Evolutionary conservation across 2,329 filamentous ascomycete species (phyloP).

Genomic region (Pseudogymnoascus pannorum): DNA sequence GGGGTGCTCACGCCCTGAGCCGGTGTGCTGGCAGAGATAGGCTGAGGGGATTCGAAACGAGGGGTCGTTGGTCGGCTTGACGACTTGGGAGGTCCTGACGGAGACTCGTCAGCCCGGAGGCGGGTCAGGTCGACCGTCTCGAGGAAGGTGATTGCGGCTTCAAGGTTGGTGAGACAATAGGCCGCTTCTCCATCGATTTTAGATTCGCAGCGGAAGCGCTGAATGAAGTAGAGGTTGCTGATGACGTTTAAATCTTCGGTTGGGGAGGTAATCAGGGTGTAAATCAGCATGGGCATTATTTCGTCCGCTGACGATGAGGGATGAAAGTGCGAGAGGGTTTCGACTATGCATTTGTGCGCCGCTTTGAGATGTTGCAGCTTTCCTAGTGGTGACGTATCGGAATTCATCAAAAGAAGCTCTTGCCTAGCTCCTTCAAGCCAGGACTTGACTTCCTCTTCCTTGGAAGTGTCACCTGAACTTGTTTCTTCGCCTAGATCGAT

Average conservation of each 20-base stretch:
- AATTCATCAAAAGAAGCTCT: constrained; percentile 73
- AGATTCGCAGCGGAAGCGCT: constrained; percentile 76
- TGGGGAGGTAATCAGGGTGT: constrained; percentile 84
- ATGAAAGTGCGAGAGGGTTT: constrained; percentile 63
- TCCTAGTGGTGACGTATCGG: constrained; percentile 78
- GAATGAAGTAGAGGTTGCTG: constrained; percentile 92
- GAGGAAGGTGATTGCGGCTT: constrained; percentile 88
- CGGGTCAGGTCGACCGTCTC: constrained; percentile 93
- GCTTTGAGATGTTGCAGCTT: constrained; percentile 85
- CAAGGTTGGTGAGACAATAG: constrained; percentile 92
- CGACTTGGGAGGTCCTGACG: constrained; percentile 57
- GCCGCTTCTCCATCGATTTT: constrained; percentile 91
- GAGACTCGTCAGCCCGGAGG: constrained; percentile 70
- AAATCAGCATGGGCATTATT: constrained; percentile 94
- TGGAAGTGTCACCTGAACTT: constrained; percentile 47
- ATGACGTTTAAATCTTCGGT: constrained; percentile 81
- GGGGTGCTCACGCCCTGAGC: constrained; percentile 25
- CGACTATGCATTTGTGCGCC: constrained; percentile 90
- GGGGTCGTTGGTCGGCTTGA: constrained; percentile 42
- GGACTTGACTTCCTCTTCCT: constrained; percentile 60
- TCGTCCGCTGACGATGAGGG: constrained; percentile 89
- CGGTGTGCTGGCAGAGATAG: constrained; percentile 25
- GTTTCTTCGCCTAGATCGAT: constrained; percentile 59
- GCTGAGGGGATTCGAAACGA: constrained; percentile 25
- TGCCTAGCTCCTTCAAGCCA: constrained; percentile 65